These are phyloP conservation scores for Trichomonas tenax DNA, from an alignment of 208 protist genomes.

Conservation along the genomic window DNA sequence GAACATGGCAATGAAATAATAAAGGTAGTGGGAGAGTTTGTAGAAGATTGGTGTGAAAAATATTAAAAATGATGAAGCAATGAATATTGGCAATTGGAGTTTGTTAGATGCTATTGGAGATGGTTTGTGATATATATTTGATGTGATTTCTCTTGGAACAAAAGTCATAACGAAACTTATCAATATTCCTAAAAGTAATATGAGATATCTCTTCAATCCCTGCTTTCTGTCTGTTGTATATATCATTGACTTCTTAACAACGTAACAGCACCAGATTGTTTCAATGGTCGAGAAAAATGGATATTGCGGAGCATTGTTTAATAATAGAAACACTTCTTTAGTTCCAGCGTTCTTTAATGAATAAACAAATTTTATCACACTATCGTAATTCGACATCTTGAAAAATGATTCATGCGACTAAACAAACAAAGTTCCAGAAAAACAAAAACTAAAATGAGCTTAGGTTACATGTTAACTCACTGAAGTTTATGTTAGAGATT, in stretches of 20 bases:
- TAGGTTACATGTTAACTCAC: too few relatives aligned
- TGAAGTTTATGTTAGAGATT: too few relatives aligned
- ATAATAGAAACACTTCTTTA: background rate
- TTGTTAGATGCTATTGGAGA: background rate
- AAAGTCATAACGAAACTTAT: background rate
- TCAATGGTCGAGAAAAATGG: background rate
- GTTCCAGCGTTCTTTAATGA: background rate
- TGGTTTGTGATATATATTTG: background rate
- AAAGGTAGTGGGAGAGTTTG: background rate
- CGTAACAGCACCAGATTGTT: background rate
- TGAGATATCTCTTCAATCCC: background rate
- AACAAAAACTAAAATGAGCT: too few relatives aligned
- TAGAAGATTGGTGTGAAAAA: background rate
- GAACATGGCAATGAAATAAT: background rate
- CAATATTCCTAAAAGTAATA: background rate
- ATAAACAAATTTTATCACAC: background rate
- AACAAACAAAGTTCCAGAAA: too few relatives aligned
- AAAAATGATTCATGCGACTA: background rate
- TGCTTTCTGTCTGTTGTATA: background rate
- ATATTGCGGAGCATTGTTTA: background rate
- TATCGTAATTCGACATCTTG: background rate
- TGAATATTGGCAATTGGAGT: background rate
- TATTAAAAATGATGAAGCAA: background rate
- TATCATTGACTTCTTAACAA: background rate
- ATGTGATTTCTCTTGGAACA: background rate